These are phyloP conservation scores for Colletotrichum siamense DNA, from an alignment of 2,329 filamentous ascomycete species.

Conservation along the genomic window DNA sequence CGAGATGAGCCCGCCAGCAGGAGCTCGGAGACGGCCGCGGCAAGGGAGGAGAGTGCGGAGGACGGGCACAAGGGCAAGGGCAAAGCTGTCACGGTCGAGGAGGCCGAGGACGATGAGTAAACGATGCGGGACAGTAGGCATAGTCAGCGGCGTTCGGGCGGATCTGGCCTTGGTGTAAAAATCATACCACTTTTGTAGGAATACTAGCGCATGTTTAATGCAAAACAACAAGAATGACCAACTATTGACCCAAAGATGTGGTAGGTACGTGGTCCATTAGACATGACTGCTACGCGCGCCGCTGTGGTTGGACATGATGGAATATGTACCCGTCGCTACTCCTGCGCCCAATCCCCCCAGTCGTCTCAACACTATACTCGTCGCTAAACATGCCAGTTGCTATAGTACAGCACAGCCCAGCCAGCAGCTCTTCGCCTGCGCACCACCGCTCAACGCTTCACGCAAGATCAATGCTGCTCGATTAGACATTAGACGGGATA, in stretches of 20 bases:
- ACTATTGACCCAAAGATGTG: not conserved
- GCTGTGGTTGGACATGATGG: not conserved
- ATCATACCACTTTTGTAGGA: slow-evolving; percentile 20
- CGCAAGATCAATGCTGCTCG: not conserved
- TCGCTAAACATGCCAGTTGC: not conserved
- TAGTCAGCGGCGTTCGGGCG: slow-evolving; percentile 12
- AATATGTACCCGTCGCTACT: not conserved
- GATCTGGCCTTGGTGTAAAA: slow-evolving; percentile 13
- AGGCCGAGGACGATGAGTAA: slow-evolving; percentile 43
- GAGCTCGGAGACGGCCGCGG: not conserved
- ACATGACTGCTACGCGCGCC: not conserved
- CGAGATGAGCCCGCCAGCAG: slow-evolving; percentile 1
- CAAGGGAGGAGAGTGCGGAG: slow-evolving; percentile 4
- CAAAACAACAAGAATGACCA: not conserved
- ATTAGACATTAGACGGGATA: slow-evolving; percentile 10
- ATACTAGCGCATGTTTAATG: slow-evolving; percentile 3
- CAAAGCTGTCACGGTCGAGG: slow-evolving; percentile 52
- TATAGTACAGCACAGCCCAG: not conserved
- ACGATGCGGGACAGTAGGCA: not conserved
- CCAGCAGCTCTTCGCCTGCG: not conserved
- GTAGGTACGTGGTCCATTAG: not conserved
- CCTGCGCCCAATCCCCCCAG: not conserved
- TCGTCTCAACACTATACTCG: not conserved
- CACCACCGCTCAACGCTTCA: not conserved
- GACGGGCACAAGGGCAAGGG: slow-evolving; percentile 44